Evolutionary conservation across 306 rosid species (phyloP).

Genomic region (Inga laurina): DNA sequence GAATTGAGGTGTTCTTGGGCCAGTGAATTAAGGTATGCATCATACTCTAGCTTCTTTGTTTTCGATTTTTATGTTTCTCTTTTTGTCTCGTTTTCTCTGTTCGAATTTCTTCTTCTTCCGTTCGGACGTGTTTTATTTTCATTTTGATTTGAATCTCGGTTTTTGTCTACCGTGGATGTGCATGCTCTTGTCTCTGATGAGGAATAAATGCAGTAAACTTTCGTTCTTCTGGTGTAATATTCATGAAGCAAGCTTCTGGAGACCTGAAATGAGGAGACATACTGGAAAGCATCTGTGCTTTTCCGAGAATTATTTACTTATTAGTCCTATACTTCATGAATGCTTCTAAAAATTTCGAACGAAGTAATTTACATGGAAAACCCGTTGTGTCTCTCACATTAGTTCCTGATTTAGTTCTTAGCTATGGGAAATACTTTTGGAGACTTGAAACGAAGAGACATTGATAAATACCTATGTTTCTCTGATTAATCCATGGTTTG

Average conservation of each 20-base stretch:
- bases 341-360: background rate
- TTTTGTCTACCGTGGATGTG: background rate
- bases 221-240: constrained; percentile 44
- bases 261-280: constrained; percentile 57
- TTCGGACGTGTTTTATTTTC: background rate
- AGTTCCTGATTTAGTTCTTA: background rate
- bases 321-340: background rate
- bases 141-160: background rate
- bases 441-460: background rate
- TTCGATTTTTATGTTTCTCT: background rate
- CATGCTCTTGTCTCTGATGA: constrained; percentile 25
- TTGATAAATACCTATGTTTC: background rate
- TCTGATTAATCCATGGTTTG: background rate
- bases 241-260: constrained; percentile 43
- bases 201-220: constrained; percentile 36
- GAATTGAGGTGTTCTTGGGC: background rate
- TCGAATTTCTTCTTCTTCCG: background rate
- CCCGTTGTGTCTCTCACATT: background rate
- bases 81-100: background rate
- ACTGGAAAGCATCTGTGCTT: background rate
- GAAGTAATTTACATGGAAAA: background rate
- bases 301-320: background rate
- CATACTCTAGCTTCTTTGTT: background rate
- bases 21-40: background rate
- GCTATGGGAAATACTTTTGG: background rate